Evolutionary conservation across 1,284 basidiomycete species (phyloP).

Genomic region (Singerocomus rubriflavus): DNA sequence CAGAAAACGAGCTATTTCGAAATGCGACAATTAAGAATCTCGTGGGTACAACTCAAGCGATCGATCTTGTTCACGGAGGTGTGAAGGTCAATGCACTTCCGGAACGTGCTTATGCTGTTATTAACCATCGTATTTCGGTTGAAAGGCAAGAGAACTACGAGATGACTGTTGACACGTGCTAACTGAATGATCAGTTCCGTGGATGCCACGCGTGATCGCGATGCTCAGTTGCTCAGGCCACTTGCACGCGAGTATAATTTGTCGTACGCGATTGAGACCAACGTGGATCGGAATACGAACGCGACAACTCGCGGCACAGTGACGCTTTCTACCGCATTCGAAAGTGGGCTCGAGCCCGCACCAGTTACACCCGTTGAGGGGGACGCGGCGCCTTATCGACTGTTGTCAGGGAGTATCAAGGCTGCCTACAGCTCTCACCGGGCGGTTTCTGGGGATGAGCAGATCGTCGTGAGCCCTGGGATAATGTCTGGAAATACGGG

Average conservation of each 20-base stretch:
- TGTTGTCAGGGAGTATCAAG: constrained; percentile 52
- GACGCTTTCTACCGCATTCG: constrained; percentile 38
- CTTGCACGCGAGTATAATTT: constrained; percentile 47
- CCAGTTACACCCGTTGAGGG: constrained; percentile 48
- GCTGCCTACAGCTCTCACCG: constrained; percentile 41
- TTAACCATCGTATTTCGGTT: constrained; percentile 42
- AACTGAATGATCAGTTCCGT: constrained; percentile 37
- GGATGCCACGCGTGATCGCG: constrained; percentile 39
- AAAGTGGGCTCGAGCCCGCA: constrained; percentile 48
- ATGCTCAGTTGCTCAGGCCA: constrained; percentile 39
- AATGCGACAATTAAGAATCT: constrained; percentile 28
- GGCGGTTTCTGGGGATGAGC: constrained; percentile 28
- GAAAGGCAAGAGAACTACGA: constrained; percentile 40
- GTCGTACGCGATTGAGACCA: constrained; percentile 40
- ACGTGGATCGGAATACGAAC: constrained; percentile 8
- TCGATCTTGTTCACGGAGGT: constrained; percentile 57
- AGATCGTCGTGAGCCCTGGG: constrained; percentile 46
- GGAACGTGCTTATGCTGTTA: constrained; percentile 48
- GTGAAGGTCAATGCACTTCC: constrained; percentile 63
- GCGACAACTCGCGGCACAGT: constrained; percentile 36
- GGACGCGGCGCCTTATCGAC: constrained; percentile 43
- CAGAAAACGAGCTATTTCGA: constrained; percentile 40
- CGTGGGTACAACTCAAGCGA: constrained; percentile 57
- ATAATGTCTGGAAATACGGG: constrained; percentile 44
- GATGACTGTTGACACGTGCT: neutral